Evolutionary conservation across 2,329 filamentous ascomycete species (phyloP).

Genomic region (Beauveria medogensis): DNA sequence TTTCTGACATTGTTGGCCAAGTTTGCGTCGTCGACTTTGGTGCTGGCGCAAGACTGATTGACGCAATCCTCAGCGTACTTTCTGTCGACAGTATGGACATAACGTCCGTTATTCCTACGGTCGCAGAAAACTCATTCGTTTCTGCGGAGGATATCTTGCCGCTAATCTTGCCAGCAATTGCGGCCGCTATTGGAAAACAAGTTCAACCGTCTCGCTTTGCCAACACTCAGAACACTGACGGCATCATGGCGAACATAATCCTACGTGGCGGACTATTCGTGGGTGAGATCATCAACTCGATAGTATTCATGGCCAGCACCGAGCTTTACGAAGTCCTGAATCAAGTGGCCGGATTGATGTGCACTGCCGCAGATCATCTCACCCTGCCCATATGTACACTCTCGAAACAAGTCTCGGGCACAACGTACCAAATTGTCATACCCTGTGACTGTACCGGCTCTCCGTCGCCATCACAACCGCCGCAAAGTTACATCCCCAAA

Average conservation of each 20-base stretch:
- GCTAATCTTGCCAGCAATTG: constrained; percentile 18
- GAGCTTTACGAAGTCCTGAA: constrained; percentile 16
- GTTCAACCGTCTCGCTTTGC: constrained; percentile 1
- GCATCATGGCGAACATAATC: constrained; percentile 14
- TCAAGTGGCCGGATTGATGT: constrained; percentile 17
- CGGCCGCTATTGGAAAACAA: constrained; percentile 13
- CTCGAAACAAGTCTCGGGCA: not conserved
- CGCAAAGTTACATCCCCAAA: not conserved
- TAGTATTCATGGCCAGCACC: constrained; percentile 5
- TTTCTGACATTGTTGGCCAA: constrained; percentile 15
- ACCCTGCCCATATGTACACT: constrained; percentile 14
- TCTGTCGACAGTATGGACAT: constrained; percentile 15
- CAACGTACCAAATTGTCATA: not conserved
- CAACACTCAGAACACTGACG: constrained; percentile 5
- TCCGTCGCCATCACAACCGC: not conserved
- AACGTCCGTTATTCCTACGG: constrained; percentile 13
- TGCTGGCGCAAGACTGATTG: constrained; percentile 17
- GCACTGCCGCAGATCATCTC: constrained; percentile 13
- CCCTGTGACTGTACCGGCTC: not conserved
- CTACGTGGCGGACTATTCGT: constrained; percentile 16
- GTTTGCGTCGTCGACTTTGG: constrained; percentile 14
- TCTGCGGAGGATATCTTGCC: constrained; percentile 14
- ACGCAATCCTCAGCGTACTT: constrained; percentile 16
- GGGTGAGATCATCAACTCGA: constrained; percentile 14
- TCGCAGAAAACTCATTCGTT: constrained; percentile 14